Evolutionary conservation across 495 filamentous ascomycete species (phyloP), one percentile per base, ranked within the genome.

Genomic region (Thermochaetoides thermophila): DNA sequence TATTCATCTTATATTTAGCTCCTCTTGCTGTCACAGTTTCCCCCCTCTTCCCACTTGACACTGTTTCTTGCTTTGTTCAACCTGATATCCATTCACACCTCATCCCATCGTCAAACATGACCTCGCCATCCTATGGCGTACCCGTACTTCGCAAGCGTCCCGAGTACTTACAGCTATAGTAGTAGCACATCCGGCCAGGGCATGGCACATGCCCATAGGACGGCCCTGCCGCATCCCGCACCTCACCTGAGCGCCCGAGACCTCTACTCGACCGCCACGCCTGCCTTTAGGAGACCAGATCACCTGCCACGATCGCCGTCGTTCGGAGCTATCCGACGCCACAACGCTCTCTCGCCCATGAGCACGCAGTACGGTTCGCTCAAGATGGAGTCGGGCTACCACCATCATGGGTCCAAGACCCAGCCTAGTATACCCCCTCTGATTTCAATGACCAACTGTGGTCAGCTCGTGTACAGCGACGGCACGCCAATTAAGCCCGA

Each of bases 401-500:
- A 26, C 1, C 11, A 6, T 6, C 11, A 6, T 6, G 57, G 53
- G 35, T 44, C 50, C 29, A 60, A 63, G 46, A 38, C 38, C 38
- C 50, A 52, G 46, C 49, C 53, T 21, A 61, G 52, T 46, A 60
- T 66, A n/a, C 70, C 78, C 4, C 77, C 78, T 15, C 71, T 83
- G 21, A 41, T 60, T 26, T 47, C 69, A 3, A 74, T 81, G 20
- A 62, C 61, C 11, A 45, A 63, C 7, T 56, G 80, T 14, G 68
- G 77, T 22, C 50, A 60, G 10, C 61, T 86, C 18, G 56, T 70
- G 23, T 70, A 74, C 21, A 60, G 56, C 15, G 76, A 80, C 32
- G 37, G 34, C 14, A 58, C 59, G 3, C 53, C 49, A 7, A 67
- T 93, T 34, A 76, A 71, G 37, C 70, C 81, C 4, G 79, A 84